Base-by-base conservation (phyloP, 495 filamentous ascomycete genomes). In the Hypoxylon lenormandii region DNA sequence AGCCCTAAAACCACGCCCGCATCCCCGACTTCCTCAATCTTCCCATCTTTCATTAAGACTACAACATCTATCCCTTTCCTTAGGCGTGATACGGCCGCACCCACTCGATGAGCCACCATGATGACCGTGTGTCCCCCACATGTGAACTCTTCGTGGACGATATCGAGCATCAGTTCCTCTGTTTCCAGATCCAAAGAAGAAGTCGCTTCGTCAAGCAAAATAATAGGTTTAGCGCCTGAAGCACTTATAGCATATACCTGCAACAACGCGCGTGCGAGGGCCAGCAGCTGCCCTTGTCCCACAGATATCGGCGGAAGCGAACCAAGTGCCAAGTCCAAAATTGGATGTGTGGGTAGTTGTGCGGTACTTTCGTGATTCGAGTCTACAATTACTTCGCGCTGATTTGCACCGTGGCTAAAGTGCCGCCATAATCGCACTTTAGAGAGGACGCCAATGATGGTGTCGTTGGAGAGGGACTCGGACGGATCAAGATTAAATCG, bases 151-250 rank as follows among this genome's bases (percentile, higher is more conserved):
- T 85, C 76, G 0, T 86, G 79, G 15, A 91, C 82, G 56, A 90
- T 80, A n/a, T 82, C 77, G 62, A 94, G 90, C 53, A 96, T 92
- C 50, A 89, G 82, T 73, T 89, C 83, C 73, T 96, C 92, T 0
- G 91, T 94, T 54, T 87, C 87, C 0, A 88, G 87, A 65, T 96
- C 93, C 12, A 97, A 80, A 0, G 92, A 90, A 3, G 92, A 90
- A 0, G 93, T 96, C 1, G 90, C 90, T 71, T 96, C 93, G 70
- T 96, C 93, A 4, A 96, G 80, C 19, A 96, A 83, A 63, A 95
- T 89, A 59, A 96, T 89, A 0, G 73, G 73, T 7, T 66, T 60
- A 21, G 51, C 19, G 38, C 65, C 40, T 22, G 55, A 38, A n/a
- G 19, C 30, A 26, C 38, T 43, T 43, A 70, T 22, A 4, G 19